Evolutionary conservation across 768 basidiomycete species (phyloP).

Genomic region (Gelatoporia subvermispora): DNA sequence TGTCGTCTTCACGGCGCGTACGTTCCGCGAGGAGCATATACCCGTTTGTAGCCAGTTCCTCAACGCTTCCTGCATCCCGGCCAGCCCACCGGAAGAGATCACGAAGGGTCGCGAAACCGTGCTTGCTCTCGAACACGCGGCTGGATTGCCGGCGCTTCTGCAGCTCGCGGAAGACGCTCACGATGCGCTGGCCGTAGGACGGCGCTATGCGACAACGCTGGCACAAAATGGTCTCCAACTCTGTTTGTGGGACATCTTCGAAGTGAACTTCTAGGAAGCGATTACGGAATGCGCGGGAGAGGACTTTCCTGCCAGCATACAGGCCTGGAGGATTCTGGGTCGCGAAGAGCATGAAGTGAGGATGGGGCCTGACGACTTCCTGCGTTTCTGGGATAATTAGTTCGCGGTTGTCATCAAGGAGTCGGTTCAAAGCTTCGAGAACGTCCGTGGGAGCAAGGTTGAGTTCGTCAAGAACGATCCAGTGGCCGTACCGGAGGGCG

Average conservation of each 20-base stretch:
- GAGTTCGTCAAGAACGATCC: conserved; percentile 97
- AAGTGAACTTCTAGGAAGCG: conserved; percentile 98
- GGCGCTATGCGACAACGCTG: conserved; percentile 91
- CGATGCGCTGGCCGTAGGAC: conserved; percentile 87
- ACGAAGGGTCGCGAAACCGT: conserved; percentile 93
- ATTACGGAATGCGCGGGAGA: conserved; percentile 95
- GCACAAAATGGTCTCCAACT: conserved; percentile 91
- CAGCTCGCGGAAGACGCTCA: conserved; percentile 86
- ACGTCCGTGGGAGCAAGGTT: conserved; percentile 98
- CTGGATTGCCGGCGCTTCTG: conserved; percentile 87
- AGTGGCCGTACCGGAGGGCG: conserved; percentile 86
- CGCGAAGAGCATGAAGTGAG: conserved; percentile 96
- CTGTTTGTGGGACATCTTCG: conserved; percentile 90
- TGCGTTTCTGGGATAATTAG: conserved; percentile 93
- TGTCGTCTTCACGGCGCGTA: conserved; percentile 80
- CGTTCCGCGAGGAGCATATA: conserved; percentile 97
- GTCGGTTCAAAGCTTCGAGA: conserved; percentile 91
- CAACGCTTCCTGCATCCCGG: conserved; percentile 82
- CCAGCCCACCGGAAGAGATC: conserved; percentile 98
- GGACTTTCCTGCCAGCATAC: conserved; percentile 90
- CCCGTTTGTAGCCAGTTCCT: conserved; percentile 91
- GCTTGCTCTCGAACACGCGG: conserved; percentile 95
- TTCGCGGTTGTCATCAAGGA: conserved; percentile 97
- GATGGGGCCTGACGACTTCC: conserved; percentile 89
- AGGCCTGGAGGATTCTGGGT: conserved; percentile 97